Base-by-base conservation (phyloP, 192 early-diverging fungal genomes). In the Umbelopsis ramanniana region DNA sequence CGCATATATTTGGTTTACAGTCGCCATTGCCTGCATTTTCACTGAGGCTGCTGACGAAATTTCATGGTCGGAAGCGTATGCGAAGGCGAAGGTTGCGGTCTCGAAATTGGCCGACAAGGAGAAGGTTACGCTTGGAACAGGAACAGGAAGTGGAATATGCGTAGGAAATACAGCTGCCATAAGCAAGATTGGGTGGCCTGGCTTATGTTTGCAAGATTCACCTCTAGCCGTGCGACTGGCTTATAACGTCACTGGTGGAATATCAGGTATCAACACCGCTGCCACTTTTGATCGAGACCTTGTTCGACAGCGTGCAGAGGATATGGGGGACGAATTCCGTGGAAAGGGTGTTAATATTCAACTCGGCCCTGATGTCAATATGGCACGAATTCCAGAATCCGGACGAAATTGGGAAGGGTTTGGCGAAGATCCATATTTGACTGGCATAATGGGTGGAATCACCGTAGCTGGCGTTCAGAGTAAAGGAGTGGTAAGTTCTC, bases 291-390 rank as follows among this genome's bases (percentile, higher is more conserved):
- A 90, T 75, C 35, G 69, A 17, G 17, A 47, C 33, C 40, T 86
- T 19, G 85, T 89, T 45, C 38, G 68, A 15, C 9, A 74, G 11
- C 76, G 88, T 33, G 89, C 82, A 17, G 29, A 60, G 22, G 52
- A 70, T 45, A 72, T 91, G 72, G 89, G 81, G n/a, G 74, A 89
- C 69, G 89, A 90, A 70, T 83, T 84, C 48, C 50, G 81, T 19
- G 77, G 72, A 46, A 89, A 83, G 60, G 89, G 89, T 57, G 79
- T 88, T 67, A 82, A 88, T 71, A 52, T 87, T 33, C 77, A 77
- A 50, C 75, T 90, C 11, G 88, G 79, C 22, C 87, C 87, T 38
- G 68, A 54, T 33, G 69, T 75, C 11, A 75, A 75, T 52, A 37
- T 75, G 19, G 57, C 52, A 33, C 23, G 74, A 52, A 17, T 38